Evolutionary conservation across 2,329 filamentous ascomycete species (phyloP).

Genomic region (Whalleya microplaca): DNA sequence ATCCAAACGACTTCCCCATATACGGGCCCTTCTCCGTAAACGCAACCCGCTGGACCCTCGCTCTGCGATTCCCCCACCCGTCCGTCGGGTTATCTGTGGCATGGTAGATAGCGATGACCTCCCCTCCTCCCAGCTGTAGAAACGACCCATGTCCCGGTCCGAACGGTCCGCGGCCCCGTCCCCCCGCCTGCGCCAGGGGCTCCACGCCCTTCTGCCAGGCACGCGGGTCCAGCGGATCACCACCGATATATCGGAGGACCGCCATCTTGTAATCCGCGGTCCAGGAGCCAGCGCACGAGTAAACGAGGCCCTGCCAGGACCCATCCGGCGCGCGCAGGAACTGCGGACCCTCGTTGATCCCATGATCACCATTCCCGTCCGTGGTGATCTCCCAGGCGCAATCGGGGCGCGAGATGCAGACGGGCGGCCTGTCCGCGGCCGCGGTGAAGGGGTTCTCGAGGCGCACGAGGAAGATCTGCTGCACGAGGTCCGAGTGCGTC

Average conservation of each 20-base stretch:
- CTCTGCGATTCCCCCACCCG: constrained; percentile 36
- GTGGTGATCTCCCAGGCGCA: constrained; percentile 36
- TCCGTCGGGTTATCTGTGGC: constrained; percentile 35
- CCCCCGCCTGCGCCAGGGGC: constrained; percentile 31
- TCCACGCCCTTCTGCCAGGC: constrained; percentile 35
- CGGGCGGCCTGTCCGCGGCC: constrained; percentile 17
- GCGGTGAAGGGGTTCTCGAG: constrained; percentile 32
- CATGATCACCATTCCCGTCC: constrained; percentile 31
- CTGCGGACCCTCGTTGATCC: constrained; percentile 41
- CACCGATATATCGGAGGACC: constrained; percentile 32
- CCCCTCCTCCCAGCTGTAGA: constrained; percentile 22
- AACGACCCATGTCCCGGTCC: constrained; percentile 40
- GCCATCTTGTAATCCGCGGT: constrained; percentile 41
- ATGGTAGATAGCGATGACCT: constrained; percentile 37
- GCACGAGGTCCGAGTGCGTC: constrained; percentile 29
- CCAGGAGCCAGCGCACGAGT: constrained; percentile 38
- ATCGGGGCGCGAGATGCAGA: constrained; percentile 30
- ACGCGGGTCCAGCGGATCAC: constrained; percentile 33
- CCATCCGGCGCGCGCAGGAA: constrained; percentile 36
- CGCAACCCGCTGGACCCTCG: constrained; percentile 34
- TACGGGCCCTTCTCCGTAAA: constrained; percentile 37
- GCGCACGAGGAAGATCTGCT: constrained; percentile 35
- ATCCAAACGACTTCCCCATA: constrained; percentile 31
- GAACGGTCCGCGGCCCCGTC: constrained; percentile 25
- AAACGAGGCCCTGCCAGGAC: constrained; percentile 36